Percentiles rank a stretch among this genome's conserved stretches.
Conservation (phyloP, 139 green algal species). For the Asterochloris erici region DNA sequence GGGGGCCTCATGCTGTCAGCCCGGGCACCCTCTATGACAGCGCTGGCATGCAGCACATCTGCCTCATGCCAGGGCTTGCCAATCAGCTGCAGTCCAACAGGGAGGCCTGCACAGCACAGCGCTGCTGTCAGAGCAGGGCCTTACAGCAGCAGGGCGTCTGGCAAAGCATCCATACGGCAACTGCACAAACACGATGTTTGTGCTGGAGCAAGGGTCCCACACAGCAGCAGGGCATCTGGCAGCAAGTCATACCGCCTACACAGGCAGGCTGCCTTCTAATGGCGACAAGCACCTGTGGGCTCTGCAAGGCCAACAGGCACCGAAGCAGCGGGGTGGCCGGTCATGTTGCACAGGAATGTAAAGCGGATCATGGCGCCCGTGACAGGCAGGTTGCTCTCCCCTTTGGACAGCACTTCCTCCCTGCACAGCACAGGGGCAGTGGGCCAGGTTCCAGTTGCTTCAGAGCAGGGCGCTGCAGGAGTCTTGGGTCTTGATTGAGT, state of each 20-base stretch:
- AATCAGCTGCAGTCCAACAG: slow-evolving; percentile 75
- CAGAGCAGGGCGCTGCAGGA: too few species aligned
- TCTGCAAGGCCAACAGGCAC: slow-evolving; percentile 48
- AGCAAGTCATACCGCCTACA: background rate
- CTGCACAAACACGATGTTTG: background rate
- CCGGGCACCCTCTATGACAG: slow-evolving; percentile 34
- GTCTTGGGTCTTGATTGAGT: too few species aligned
- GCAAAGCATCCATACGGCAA: background rate
- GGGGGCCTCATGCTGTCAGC: too few species aligned
- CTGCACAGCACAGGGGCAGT: background rate
- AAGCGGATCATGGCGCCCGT: slow-evolving; percentile 61
- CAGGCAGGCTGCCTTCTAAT: background rate
- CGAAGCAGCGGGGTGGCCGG: slow-evolving; percentile 63
- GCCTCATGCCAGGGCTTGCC: slow-evolving; percentile 61
- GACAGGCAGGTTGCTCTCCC: slow-evolving; percentile 40
- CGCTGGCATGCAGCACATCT: slow-evolving; percentile 45
- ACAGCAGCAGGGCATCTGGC: background rate
- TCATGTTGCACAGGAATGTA: slow-evolving; percentile 52
- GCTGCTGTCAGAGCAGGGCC: background rate
- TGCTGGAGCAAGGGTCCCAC: background rate
- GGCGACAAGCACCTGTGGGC: background rate
- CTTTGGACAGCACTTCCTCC: slow-evolving; percentile 19
- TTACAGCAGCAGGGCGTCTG: background rate
- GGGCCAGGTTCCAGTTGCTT: too few species aligned
- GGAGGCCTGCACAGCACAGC: slow-evolving; percentile 27